Evolutionary conservation across 176 grass and related monocot genomes (phyloP).

Genomic region (Miscanthus lutarioriparius): DNA sequence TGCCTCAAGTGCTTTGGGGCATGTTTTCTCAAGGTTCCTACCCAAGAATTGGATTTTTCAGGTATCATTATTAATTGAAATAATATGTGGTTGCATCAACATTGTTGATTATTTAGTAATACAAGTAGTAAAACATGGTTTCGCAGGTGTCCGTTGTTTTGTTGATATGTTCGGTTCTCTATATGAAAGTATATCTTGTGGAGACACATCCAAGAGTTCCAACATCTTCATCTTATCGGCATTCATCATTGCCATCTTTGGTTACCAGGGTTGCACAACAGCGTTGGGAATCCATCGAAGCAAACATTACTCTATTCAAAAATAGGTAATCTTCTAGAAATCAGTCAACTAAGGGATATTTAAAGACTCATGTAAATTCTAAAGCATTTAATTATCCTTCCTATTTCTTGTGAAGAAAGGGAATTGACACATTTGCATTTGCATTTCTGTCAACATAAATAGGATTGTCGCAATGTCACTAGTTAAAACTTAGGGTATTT

Average conservation of each 20-base stretch:
- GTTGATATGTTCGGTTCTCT: slow-evolving; percentile 54
- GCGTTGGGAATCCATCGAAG: slow-evolving; percentile 60
- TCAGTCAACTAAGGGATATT: not conserved
- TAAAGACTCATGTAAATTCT: not conserved
- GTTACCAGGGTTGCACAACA: slow-evolving; percentile 34
- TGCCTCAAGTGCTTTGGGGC: slow-evolving; percentile 57
- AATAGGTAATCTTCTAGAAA: slow-evolving; percentile 36
- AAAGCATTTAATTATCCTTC: not conserved
- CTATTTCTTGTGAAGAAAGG: not conserved
- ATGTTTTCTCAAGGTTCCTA: slow-evolving; percentile 57
- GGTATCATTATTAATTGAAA: slow-evolving; percentile 29
- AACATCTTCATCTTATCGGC: slow-evolving; percentile 6
- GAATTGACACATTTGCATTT: not conserved
- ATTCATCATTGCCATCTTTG: slow-evolving; percentile 42
- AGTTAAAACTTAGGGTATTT: no score
- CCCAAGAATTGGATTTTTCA: slow-evolving; percentile 76
- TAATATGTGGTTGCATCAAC: not conserved
- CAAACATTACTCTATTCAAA: slow-evolving; percentile 45
- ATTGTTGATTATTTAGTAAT: not conserved
- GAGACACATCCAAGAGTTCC: slow-evolving; percentile 55
- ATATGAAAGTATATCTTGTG: slow-evolving; percentile 71
- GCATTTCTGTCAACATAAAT: no score
- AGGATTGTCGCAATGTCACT: no score
- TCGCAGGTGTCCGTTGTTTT: slow-evolving; percentile 46
- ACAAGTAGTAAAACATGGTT: not conserved